Evolutionary conservation across 2,329 filamentous ascomycete species (phyloP).

Genomic region (Aspergillus texensis): DNA sequence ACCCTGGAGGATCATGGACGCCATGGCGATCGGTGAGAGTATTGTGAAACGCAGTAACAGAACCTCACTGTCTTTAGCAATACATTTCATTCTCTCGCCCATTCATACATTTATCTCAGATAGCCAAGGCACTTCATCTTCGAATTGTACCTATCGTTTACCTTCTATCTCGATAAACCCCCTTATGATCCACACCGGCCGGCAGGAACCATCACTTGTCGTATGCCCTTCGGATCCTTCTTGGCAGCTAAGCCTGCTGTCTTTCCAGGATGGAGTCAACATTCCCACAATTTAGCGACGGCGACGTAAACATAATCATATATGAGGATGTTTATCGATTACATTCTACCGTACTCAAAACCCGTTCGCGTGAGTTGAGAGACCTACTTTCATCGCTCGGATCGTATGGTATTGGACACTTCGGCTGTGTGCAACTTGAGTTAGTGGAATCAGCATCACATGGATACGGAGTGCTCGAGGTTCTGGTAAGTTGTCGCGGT

Average conservation of each 20-base stretch:
- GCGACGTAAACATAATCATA: constrained; percentile 44
- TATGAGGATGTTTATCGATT: constrained; percentile 41
- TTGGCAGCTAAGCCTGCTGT: neutral
- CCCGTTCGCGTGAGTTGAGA: constrained; percentile 9
- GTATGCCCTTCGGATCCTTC: neutral
- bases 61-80: neutral
- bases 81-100: neutral
- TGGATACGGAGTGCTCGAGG: constrained; percentile 15
- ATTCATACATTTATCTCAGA: neutral
- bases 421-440: constrained; percentile 5
- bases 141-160: neutral
- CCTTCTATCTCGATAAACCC: neutral
- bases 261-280: neutral
- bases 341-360: constrained; percentile 31
- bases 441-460: constrained; percentile 11
- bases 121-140: neutral
- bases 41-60: constrained; percentile 1
- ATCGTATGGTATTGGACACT: neutral
- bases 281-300: constrained; percentile 43
- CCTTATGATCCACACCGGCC: too few relatives aligned
- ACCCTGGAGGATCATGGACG: neutral
- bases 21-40: neutral
- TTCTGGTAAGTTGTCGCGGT: constrained; percentile 6
- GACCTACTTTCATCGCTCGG: neutral
- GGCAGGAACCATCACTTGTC: too few relatives aligned